Conservation (phyloP, 768 basidiomycete species). For the Leccinum arenicola region DNA sequence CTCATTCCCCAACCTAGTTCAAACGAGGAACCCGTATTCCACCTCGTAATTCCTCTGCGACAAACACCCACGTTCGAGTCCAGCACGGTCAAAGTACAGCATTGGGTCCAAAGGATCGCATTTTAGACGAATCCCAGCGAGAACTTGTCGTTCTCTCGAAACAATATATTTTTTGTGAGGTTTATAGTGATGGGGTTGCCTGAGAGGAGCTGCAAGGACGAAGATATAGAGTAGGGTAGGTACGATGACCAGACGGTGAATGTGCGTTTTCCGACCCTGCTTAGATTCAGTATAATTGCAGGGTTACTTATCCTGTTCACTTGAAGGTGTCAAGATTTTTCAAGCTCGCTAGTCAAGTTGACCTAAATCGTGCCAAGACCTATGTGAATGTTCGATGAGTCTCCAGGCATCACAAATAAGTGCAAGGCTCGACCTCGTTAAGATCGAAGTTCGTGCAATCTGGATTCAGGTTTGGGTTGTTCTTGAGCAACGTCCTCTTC, state of each 20-base stretch:
- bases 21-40: conserved; percentile 41
- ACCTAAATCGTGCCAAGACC: conserved; percentile 27
- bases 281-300: no score
- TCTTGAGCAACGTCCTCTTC: conserved; percentile 45
- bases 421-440: conserved; percentile 45
- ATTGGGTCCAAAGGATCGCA: background rate
- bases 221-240: conserved; percentile 67
- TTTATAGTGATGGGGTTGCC: conserved; percentile 17
- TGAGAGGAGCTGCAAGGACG: conserved; percentile 32
- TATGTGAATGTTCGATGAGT: conserved; percentile 6
- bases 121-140: background rate
- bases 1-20: conserved; percentile 18
- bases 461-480: conserved; percentile 63
- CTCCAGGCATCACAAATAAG: background rate
- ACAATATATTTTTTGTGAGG: conserved; percentile 54
- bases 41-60: conserved; percentile 77
- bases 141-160: conserved; percentile 29
- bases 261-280: no score
- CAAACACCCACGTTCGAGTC: conserved; percentile 61
- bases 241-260: conserved; percentile 1
- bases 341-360: conserved; percentile 14
- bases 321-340: background rate
- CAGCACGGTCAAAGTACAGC: conserved; percentile 48
- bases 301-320: background rate
- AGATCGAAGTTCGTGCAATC: conserved; percentile 55